Percentiles rank a stretch among this genome's conserved stretches.
phyloP scores from a whole-genome alignment of 345 rosid species.

The Eucalyptus tenuipes region DNA sequence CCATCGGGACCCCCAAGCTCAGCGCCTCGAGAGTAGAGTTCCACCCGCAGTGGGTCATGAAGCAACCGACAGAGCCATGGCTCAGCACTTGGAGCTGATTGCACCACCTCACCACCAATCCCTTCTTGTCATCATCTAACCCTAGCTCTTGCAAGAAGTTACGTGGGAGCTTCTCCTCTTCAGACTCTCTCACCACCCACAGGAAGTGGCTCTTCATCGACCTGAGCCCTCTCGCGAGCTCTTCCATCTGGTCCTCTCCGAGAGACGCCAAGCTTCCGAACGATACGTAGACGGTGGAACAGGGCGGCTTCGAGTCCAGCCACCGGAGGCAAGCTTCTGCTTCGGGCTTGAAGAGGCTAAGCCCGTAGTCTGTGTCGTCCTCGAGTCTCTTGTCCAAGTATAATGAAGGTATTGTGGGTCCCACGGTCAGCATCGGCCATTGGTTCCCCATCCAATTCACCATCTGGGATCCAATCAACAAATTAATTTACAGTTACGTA shows the following conservation, averaged over 20 bases:
- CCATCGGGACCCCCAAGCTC: conserved; percentile 49
- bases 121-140: conserved; percentile 3
- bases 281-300: conserved; percentile 38
- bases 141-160: conserved; percentile 15
- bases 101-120: conserved; percentile 42
- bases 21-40: conserved; percentile 55
- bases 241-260: conserved; percentile 38
- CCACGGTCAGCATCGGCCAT: conserved; percentile 29
- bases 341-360: conserved; percentile 26
- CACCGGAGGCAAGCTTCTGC: conserved; percentile 20
- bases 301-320: conserved; percentile 20
- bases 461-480: conserved; percentile 2
- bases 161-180: conserved; percentile 25
- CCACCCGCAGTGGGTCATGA: conserved; percentile 61
- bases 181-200: conserved; percentile 52
- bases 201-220: conserved; percentile 26
- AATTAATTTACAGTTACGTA: not conserved
- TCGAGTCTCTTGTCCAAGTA: conserved; percentile 31
- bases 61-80: conserved; percentile 46
- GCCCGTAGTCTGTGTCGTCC: conserved; percentile 40
- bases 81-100: conserved; percentile 39
- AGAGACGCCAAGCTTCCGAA: conserved; percentile 37
- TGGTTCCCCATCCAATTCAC: conserved; percentile 26
- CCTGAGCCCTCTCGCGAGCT: conserved; percentile 26
- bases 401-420: conserved; percentile 41